Conservation (phyloP, 768 basidiomycete species). For the Tricholomella constricta region DNA sequence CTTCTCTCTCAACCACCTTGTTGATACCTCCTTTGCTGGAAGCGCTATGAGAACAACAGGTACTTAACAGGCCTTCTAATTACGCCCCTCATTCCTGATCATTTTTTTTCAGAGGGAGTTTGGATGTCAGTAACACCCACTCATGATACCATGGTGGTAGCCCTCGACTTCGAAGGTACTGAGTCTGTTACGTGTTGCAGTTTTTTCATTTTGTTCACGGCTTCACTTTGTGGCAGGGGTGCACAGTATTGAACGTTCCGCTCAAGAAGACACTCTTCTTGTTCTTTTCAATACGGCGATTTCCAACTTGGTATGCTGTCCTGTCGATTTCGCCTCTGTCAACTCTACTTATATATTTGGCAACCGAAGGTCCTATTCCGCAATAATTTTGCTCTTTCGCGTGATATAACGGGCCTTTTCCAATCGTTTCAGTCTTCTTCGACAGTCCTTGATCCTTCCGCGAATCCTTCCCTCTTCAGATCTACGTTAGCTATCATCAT, state of each 20-base stretch:
- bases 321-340: not conserved
- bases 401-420: conserved; percentile 62
- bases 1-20: conserved; percentile 59
- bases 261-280: conserved; percentile 63
- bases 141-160: conserved; percentile 51
- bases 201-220: not conserved
- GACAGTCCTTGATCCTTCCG: conserved; percentile 55
- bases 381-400: conserved; percentile 63
- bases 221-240: conserved; percentile 40
- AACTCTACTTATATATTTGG: not conserved
- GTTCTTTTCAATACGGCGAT: conserved; percentile 68
- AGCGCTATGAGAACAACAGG: conserved; percentile 66
- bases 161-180: conserved; percentile 65
- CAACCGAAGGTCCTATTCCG: conserved; percentile 56
- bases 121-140: conserved; percentile 72
- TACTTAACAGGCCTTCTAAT: conserved; percentile 7
- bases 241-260: conserved; percentile 62
- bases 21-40: conserved; percentile 66
- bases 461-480: conserved; percentile 60
- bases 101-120: conserved; percentile 45
- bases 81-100: not conserved
- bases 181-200: not conserved
- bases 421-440: conserved; percentile 64
- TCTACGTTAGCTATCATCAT: conserved; percentile 64
- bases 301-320: conserved; percentile 53